Base-by-base conservation (phyloP, 768 basidiomycete genomes). In the Xerocomus spinulosus region DNA sequence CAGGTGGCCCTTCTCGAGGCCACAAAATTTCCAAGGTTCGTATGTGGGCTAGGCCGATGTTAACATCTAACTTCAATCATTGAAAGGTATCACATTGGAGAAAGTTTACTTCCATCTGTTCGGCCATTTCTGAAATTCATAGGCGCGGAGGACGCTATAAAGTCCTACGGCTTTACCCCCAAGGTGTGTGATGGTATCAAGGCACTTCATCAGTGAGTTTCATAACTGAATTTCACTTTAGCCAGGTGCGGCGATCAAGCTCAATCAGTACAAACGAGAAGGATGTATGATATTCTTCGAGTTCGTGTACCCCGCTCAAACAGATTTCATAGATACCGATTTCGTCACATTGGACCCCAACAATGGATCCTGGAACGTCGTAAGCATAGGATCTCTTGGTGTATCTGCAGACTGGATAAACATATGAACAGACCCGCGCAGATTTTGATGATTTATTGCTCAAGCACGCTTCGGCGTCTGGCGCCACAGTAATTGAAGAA, bases 41-140 rank as follows among this genome's bases (percentile, higher is more conserved):
- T 45, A 18, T 10, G 12, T 17, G 17, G 14, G 3, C 18, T 25
- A 4, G 26, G 25, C 29, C 15, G 6, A 3, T n/a, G 14, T 3
- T 4, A 15, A 12, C 5, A 20, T 23, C 4, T 18, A 13, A 9
- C 15, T 21, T 30, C 46, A 18, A 50, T 5, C 6, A 3, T 26
- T 18, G n/a, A 42, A 30, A 51, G 55, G 21, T 56, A 55, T 29
- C 55, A 55, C 45, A 51, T 56, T 3, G 52, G 55, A 23, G 55
- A 56, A 38, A 55, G 46, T 13, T 8, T 54, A 10, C 30, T 56
- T 5, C 28, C 52, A 6, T 54, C 53, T 4, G 46, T 36, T 1
- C 45, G 40, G 2, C 44, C 43, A 17, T 56, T 55, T 29, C 35
- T 51, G 35, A 40, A 17, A 17, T 54, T 56, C 5, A 37, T 54